phyloP scores from a whole-genome alignment of 768 basidiomycete species.

The Suillus americanus region DNA sequence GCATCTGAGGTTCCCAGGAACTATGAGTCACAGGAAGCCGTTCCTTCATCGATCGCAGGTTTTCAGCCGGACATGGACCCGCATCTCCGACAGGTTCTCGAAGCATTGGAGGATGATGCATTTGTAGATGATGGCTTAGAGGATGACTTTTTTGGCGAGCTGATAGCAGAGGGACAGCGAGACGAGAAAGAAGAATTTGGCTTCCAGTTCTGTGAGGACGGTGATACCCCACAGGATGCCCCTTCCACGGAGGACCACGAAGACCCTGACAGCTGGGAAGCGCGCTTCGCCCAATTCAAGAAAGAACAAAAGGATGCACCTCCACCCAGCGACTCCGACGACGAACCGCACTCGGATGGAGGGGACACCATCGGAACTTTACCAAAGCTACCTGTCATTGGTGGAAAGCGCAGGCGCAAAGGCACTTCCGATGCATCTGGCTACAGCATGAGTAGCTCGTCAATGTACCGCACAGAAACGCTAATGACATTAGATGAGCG shows the following conservation, averaged over 20 bases:
- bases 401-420: constrained; percentile 71
- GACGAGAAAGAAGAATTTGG: constrained; percentile 56
- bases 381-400: constrained; percentile 74
- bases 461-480: constrained; percentile 91
- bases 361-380: constrained; percentile 81
- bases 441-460: constrained; percentile 96
- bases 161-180: constrained; percentile 73
- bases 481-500: constrained; percentile 87
- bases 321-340: constrained; percentile 44
- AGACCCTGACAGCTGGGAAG: constrained; percentile 65
- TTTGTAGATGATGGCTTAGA: constrained; percentile 79
- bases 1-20: constrained; percentile 69
- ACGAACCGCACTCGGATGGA: constrained; percentile 59
- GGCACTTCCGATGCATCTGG: constrained; percentile 85
- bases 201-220: constrained; percentile 65
- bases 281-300: constrained; percentile 81
- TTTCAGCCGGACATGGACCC: constrained; percentile 97
- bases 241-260: constrained; percentile 30
- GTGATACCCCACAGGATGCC: constrained; percentile 20
- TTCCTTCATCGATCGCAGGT: constrained; percentile 83
- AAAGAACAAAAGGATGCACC: constrained; percentile 36
- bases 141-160: constrained; percentile 75
- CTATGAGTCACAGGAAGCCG: constrained; percentile 72
- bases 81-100: constrained; percentile 86
- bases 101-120: constrained; percentile 94